phyloP scores from a whole-genome alignment of 768 basidiomycete genomes.

The Trametes villosa region DNA sequence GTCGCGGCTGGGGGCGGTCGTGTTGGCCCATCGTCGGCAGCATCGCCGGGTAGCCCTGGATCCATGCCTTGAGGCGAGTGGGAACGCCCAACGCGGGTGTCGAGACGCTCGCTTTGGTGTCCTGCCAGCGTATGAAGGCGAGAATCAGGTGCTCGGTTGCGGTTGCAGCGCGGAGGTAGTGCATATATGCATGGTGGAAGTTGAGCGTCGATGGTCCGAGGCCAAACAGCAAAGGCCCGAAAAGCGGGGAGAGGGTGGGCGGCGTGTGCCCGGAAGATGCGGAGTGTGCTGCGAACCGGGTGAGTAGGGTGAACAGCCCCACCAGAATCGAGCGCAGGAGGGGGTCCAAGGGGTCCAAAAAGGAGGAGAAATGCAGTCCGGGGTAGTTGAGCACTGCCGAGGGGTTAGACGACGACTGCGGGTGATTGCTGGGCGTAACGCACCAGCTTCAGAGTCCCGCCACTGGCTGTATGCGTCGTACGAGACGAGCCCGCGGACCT shows the following conservation, averaged over 20 bases:
- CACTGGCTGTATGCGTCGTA: constrained; percentile 87
- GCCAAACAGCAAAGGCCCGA: constrained; percentile 89
- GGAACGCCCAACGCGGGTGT: constrained; percentile 66
- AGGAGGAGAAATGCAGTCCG: constrained; percentile 69
- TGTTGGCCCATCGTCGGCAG: constrained; percentile 62
- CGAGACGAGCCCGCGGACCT: constrained; percentile 81
- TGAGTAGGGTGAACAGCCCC: constrained; percentile 79
- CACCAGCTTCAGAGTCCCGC: constrained; percentile 82
- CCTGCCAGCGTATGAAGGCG: constrained; percentile 85
- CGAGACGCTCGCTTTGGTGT: constrained; percentile 53
- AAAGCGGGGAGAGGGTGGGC: constrained; percentile 85
- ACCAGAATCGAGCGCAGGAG: constrained; percentile 63
- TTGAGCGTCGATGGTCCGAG: constrained; percentile 57
- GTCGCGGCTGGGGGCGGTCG: constrained; percentile 64
- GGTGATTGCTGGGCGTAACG: constrained; percentile 34
- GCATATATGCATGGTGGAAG: constrained; percentile 61
- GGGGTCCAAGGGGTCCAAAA: constrained; percentile 59
- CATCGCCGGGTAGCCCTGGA: constrained; percentile 85
- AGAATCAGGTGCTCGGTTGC: constrained; percentile 95
- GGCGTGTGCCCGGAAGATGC: constrained; percentile 89
- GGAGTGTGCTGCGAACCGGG: constrained; percentile 82
- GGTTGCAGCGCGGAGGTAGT: constrained; percentile 80
- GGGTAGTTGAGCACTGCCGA: constrained; percentile 65
- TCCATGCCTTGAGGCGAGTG: constrained; percentile 87
- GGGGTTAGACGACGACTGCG: constrained; percentile 2